phyloP scores from a whole-genome alignment of 805 yeast species.

The Lipomyces spencermartinsiae region DNA sequence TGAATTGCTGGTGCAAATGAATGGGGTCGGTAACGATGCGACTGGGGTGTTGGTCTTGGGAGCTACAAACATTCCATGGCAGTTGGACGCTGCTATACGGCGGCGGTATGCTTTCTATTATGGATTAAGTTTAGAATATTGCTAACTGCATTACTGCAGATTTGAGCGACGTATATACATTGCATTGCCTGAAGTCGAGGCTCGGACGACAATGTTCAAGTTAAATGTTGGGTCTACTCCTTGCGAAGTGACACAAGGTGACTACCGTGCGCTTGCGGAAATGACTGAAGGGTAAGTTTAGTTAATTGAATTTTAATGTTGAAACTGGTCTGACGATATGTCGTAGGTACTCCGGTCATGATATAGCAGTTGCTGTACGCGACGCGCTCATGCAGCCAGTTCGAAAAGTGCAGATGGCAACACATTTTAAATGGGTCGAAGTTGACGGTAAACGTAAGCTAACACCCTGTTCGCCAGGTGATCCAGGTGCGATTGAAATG shows the following conservation, averaged over 20 bases:
- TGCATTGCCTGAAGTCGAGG: constrained; percentile 91
- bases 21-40: constrained; percentile 96
- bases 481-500: constrained; percentile 80
- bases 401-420: constrained; percentile 91
- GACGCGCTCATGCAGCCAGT: constrained; percentile 99
- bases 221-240: constrained; percentile 91
- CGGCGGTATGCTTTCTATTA: constrained; percentile 57
- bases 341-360: constrained; percentile 83
- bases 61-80: constrained; percentile 99
- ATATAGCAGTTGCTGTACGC: constrained; percentile 92
- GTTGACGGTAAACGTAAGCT: constrained; percentile 53
- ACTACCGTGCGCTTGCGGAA: constrained; percentile 78
- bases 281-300: constrained; percentile 78
- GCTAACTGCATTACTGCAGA: constrained; percentile 26
- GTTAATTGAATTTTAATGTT: not conserved
- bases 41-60: constrained; percentile 93
- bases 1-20: constrained; percentile 95
- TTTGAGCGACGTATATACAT: constrained; percentile 95
- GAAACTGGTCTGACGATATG: not conserved
- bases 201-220: constrained; percentile 92
- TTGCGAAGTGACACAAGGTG: constrained; percentile 73
- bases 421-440: constrained; percentile 78
- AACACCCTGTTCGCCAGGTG: constrained; percentile 99
- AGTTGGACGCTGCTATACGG: constrained; percentile 94
- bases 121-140: not conserved